Percentiles rank a stretch among this genome's conserved stretches.
phyloP scores from a whole-genome alignment of 306 rosid genomes.

The Cyamopsis tetragonoloba region DNA sequence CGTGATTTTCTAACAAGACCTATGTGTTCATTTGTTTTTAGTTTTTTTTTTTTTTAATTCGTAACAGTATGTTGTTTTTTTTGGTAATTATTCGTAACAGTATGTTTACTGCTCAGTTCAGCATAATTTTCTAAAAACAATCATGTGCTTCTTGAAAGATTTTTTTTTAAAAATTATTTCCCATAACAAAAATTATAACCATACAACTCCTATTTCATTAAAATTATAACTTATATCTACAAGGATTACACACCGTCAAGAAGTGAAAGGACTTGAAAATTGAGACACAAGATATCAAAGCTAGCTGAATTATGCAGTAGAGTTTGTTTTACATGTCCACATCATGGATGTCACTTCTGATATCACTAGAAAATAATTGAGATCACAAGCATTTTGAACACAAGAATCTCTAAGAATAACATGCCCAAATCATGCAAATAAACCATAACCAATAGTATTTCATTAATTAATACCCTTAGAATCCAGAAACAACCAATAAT shows the following conservation, averaged over 20 bases:
- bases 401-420: background rate
- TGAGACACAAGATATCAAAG: background rate
- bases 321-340: background rate
- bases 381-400: background rate
- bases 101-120: too few relatives aligned
- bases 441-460: background rate
- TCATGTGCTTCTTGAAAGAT: too few relatives aligned
- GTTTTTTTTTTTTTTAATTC: too few relatives aligned
- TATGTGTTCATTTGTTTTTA: too few relatives aligned
- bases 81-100: too few relatives aligned
- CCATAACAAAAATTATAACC: too few relatives aligned
- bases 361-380: background rate
- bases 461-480: background rate
- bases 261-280: background rate
- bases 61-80: too few relatives aligned
- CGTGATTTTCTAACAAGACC: too few relatives aligned
- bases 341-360: slow-evolving; percentile 4
- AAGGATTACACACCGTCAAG: background rate
- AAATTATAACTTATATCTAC: background rate
- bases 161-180: too few relatives aligned
- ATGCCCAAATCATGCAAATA: background rate
- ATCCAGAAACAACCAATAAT: background rate
- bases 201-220: too few relatives aligned
- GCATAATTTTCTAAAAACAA: too few relatives aligned
- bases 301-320: background rate